These are phyloP conservation scores for Hymenoscyphus albidus DNA, from an alignment of 2,329 filamentous ascomycete genomes.

Conservation along the genomic window DNA sequence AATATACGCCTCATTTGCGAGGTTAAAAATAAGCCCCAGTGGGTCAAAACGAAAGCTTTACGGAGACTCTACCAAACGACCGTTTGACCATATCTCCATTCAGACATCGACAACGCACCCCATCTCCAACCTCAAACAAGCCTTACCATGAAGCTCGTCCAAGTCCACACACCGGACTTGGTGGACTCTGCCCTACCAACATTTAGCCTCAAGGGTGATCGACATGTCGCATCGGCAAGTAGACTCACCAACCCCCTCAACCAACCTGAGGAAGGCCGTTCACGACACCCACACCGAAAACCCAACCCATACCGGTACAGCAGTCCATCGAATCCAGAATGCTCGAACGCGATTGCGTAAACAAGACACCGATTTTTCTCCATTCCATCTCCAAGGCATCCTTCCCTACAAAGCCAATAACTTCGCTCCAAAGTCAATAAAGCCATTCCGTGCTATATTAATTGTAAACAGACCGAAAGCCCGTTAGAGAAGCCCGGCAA, in stretches of 20 bases:
- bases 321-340: not conserved
- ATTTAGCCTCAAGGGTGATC: slow-evolving; percentile 1
- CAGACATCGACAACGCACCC: not conserved
- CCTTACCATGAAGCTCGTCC: not conserved
- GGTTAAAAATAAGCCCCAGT: not conserved
- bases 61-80: not conserved
- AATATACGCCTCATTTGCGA: not conserved
- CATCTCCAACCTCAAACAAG: not conserved
- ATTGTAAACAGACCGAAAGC: not conserved
- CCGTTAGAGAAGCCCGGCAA: not conserved
- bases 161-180: not conserved
- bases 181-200: not conserved
- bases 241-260: not conserved
- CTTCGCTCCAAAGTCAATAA: not conserved
- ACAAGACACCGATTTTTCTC: not conserved
- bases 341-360: not conserved
- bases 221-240: not conserved
- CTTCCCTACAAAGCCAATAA: not conserved
- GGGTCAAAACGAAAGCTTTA: not conserved
- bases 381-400: not conserved
- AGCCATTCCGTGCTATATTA: not conserved
- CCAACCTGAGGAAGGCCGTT: not conserved
- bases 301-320: not conserved
- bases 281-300: not conserved
- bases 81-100: not conserved